These are phyloP conservation scores for Nitzschia palea DNA, from an alignment of 108 stramenopile genomes.

Conservation along the genomic window DNA sequence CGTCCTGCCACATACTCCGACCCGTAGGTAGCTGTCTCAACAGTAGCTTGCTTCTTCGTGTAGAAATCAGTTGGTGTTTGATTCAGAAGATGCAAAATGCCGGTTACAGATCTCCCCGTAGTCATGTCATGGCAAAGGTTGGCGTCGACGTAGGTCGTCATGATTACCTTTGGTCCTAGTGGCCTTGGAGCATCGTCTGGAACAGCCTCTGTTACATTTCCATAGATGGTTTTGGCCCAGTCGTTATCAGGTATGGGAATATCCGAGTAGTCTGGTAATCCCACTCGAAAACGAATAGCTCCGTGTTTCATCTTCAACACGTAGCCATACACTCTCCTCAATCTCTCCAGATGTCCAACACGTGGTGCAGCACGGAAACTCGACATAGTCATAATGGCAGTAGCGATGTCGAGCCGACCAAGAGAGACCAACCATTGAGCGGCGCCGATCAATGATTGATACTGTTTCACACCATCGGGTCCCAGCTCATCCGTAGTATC, in stretches of 20 bases:
- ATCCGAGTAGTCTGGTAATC: constrained; percentile 13
- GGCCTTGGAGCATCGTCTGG: constrained; percentile 24
- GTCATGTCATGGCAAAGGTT: constrained; percentile 17
- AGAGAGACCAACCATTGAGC: constrained; percentile 28
- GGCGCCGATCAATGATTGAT: constrained; percentile 29
- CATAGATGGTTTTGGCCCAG: constrained; percentile 11
- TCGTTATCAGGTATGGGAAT: neutral
- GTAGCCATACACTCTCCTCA: constrained; percentile 28
- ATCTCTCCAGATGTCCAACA: constrained; percentile 20
- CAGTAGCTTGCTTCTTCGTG: constrained; percentile 23
- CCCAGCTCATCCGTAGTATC: constrained; percentile 24
- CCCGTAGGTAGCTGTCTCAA: constrained; percentile 30
- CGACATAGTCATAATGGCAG: constrained; percentile 24
- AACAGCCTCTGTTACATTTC: neutral
- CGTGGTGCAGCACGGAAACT: constrained; percentile 19
- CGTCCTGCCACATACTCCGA: constrained; percentile 23
- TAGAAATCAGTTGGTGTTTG: constrained; percentile 31
- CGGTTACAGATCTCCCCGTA: constrained; percentile 26
- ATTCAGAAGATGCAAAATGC: constrained; percentile 33
- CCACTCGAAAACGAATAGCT: constrained; percentile 15
- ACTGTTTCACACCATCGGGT: constrained; percentile 11
- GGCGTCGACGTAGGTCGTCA: constrained; percentile 32
- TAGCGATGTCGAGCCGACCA: constrained; percentile 32
- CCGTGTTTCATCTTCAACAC: constrained; percentile 16
- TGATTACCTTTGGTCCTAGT: constrained; percentile 12